phyloP scores from a whole-genome alignment of 345 rosid species.

The Citrus medica region DNA sequence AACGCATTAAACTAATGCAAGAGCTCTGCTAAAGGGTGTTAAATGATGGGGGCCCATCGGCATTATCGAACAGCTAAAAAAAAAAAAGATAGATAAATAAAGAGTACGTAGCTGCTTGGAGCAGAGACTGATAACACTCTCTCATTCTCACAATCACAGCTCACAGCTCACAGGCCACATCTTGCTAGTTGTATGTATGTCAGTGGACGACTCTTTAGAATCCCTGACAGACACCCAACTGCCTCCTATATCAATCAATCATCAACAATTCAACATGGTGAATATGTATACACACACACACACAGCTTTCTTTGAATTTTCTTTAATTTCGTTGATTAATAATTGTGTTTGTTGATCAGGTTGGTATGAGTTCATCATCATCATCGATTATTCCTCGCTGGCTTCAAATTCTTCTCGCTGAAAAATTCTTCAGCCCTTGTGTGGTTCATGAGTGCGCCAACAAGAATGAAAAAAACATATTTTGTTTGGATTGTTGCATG shows the following conservation, averaged over 20 bases:
- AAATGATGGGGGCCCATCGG: too few relatives aligned
- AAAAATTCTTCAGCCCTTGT: conserved; percentile 35
- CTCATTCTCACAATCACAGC: too few relatives aligned
- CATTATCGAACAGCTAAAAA: too few relatives aligned
- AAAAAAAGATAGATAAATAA: too few relatives aligned
- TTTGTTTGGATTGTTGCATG: conserved; percentile 34
- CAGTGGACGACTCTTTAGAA: neutral
- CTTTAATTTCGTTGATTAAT: neutral
- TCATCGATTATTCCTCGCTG: conserved; percentile 16
- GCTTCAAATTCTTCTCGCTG: conserved; percentile 24
- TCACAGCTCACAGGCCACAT: too few relatives aligned
- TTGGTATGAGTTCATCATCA: neutral
- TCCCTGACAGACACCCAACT: neutral
- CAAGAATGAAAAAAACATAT: conserved; percentile 34
- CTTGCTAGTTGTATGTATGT: too few relatives aligned
- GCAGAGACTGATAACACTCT: neutral
- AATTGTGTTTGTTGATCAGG: neutral
- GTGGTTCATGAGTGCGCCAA: conserved; percentile 22
- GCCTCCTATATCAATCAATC: neutral
- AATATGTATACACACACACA: neutral
- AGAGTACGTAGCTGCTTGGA: neutral
- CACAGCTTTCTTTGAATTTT: neutral
- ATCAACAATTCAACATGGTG: neutral
- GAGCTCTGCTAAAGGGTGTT: too few relatives aligned
- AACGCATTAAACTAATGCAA: too few relatives aligned